These are phyloP conservation scores for Colletotrichum lini DNA, from an alignment of 2,329 filamentous ascomycete species.

Conservation along the genomic window DNA sequence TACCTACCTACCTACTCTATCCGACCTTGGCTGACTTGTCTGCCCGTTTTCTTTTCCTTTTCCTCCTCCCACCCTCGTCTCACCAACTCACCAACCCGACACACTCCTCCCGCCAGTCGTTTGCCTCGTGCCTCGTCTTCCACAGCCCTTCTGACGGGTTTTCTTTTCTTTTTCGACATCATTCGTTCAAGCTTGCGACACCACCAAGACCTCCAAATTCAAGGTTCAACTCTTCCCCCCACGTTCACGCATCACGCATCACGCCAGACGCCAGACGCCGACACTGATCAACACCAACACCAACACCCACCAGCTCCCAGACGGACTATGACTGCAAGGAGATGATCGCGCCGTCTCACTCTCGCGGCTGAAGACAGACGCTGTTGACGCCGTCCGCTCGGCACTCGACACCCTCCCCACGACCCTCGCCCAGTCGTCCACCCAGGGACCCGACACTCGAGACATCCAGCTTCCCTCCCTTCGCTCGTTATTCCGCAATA, in stretches of 20 bases:
- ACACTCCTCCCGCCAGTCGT: not conserved
- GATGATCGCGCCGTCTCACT: slow-evolving; percentile 41
- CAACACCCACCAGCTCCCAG: not conserved
- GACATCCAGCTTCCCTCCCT: slow-evolving; percentile 32
- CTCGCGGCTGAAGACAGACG: slow-evolving; percentile 32
- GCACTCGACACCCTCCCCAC: not conserved
- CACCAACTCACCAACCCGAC: not conserved
- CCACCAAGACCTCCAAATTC: slow-evolving; percentile 3
- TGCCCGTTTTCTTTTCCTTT: not conserved
- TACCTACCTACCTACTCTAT: no score
- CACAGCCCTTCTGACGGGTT: not conserved
- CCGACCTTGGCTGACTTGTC: no score
- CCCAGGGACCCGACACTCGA: slow-evolving; percentile 1
- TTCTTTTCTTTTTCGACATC: not conserved
- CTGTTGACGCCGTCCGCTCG: slow-evolving; percentile 24
- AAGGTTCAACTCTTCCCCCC: not conserved
- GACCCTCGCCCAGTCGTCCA: not conserved
- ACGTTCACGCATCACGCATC: not conserved
- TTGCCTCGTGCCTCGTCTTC: not conserved
- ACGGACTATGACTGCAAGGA: slow-evolving; percentile 41
- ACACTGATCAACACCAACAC: not conserved
- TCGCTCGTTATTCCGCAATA: slow-evolving; percentile 22
- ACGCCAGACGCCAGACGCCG: not conserved
- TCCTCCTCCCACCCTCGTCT: not conserved
- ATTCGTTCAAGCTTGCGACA: slow-evolving; percentile 1